Conservation (phyloP, 2,329 filamentous ascomycete species). For the Coleophoma crateriformis region DNA sequence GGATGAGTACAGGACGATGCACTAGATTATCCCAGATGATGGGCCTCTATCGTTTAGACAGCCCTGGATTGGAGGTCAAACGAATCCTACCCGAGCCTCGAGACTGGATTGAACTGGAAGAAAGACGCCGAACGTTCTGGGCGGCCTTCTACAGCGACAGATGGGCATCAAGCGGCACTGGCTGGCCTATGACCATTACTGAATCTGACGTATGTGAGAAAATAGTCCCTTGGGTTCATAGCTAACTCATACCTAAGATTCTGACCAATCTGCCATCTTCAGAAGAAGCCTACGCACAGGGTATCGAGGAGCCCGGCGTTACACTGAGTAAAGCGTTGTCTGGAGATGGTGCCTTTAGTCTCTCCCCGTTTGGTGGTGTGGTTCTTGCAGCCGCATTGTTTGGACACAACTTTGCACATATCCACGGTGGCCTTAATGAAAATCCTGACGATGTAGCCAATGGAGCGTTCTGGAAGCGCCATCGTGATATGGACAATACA, state of each 20-base stretch:
- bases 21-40: constrained; percentile 81
- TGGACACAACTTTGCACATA: constrained; percentile 80
- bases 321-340: constrained; percentile 63
- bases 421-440: constrained; percentile 68
- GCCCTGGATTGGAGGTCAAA: constrained; percentile 77
- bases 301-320: constrained; percentile 64
- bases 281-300: constrained; percentile 76
- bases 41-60: constrained; percentile 80
- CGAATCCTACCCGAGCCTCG: constrained; percentile 76
- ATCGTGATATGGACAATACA: constrained; percentile 76
- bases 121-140: constrained; percentile 87
- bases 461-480: constrained; percentile 80
- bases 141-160: constrained; percentile 82
- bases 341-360: constrained; percentile 59
- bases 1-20: constrained; percentile 82
- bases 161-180: constrained; percentile 88
- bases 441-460: constrained; percentile 66
- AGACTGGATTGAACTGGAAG: constrained; percentile 89
- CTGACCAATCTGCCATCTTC: constrained; percentile 75
- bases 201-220: constrained; percentile 57
- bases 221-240: neutral
- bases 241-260: constrained; percentile 41
- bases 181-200: constrained; percentile 89
- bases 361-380: constrained; percentile 73
- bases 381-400: constrained; percentile 79